Conservation (phyloP, 2,329 filamentous ascomycete species). For the Cladosporium velox region DNA sequence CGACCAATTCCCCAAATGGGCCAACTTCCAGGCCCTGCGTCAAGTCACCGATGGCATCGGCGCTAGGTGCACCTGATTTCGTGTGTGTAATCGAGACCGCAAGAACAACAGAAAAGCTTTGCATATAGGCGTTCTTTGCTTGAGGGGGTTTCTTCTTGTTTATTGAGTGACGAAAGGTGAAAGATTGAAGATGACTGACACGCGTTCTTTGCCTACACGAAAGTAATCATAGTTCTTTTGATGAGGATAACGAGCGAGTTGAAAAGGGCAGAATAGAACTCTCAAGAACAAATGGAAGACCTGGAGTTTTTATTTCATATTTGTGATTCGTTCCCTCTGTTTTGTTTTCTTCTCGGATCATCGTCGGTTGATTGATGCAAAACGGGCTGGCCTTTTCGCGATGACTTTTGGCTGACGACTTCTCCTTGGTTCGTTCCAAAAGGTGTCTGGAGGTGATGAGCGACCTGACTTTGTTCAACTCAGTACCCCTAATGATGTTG, state of each 20-base stretch:
- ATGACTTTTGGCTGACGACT: background rate
- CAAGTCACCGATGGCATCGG: constrained; percentile 18
- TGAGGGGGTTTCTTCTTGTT: background rate
- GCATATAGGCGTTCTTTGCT: constrained; percentile 12
- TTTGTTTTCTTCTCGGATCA: too few relatives aligned
- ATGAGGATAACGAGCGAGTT: background rate
- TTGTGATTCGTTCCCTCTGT: background rate
- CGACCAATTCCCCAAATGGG: constrained; percentile 42
- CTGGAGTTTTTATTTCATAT: background rate
- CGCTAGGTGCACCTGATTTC: constrained; percentile 7
- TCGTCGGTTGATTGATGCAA: background rate
- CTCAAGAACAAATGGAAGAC: background rate
- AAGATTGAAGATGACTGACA: background rate
- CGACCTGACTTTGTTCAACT: too few relatives aligned
- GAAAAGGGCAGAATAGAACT: background rate
- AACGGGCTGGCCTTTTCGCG: background rate
- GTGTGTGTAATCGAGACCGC: background rate
- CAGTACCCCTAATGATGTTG: too few relatives aligned
- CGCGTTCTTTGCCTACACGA: background rate
- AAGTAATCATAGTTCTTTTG: background rate
- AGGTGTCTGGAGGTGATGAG: background rate
- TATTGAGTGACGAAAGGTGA: background rate
- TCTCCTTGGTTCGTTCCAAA: background rate
- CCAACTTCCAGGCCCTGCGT: constrained; percentile 30
- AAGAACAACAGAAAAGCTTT: background rate